Conservation (phyloP, 257 asterid species). For the Rauvolfia tetraphylla region DNA sequence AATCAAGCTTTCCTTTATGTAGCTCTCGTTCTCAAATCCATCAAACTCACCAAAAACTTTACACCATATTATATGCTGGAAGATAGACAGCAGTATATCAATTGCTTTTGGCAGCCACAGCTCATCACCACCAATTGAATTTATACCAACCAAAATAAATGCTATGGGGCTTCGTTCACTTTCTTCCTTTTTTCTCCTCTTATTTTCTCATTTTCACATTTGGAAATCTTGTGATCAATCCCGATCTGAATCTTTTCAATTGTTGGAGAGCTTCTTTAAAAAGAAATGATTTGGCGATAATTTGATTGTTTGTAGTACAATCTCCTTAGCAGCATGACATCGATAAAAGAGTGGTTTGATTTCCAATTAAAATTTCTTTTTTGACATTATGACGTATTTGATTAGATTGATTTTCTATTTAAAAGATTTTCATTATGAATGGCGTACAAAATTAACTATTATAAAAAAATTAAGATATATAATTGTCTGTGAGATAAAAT, state of each 20-base stretch:
- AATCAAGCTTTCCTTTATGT: neutral
- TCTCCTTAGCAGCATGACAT: too few relatives aligned
- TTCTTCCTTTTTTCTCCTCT: neutral
- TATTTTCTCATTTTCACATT: neutral
- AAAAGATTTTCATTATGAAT: too few relatives aligned
- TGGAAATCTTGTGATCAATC: neutral
- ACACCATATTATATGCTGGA: neutral
- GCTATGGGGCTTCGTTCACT: neutral
- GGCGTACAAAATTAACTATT: too few relatives aligned
- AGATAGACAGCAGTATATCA: neutral
- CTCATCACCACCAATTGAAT: neutral
- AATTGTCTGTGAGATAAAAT: too few relatives aligned
- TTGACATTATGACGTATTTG: too few relatives aligned
- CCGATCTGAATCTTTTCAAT: neutral
- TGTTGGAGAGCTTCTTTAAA: neutral
- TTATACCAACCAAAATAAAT: slow-evolving; percentile 5
- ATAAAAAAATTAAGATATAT: too few relatives aligned
- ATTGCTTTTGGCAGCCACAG: neutral
- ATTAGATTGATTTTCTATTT: too few relatives aligned
- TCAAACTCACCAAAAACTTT: neutral
- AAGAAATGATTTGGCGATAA: too few relatives aligned
- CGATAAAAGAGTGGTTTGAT: too few relatives aligned
- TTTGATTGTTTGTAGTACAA: too few relatives aligned
- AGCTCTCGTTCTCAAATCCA: neutral
- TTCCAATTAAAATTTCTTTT: too few relatives aligned